Evolutionary conservation across 208 protist genomes (phyloP).

Genomic region (Wallacemonas collosoma): DNA sequence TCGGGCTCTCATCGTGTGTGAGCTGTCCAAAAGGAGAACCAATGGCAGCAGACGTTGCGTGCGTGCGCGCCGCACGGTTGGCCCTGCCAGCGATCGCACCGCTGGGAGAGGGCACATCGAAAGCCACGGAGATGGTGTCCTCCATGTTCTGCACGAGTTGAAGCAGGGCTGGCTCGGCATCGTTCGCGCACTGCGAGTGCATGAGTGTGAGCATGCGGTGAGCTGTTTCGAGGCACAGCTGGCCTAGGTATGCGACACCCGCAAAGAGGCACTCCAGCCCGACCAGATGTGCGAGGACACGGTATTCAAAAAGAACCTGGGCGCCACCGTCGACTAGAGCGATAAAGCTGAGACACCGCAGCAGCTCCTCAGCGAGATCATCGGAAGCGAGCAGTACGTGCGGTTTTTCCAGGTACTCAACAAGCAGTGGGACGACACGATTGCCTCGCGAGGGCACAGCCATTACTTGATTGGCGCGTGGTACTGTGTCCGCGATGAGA

Average conservation of each 20-base stretch:
- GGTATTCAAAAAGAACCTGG: constrained; percentile 25
- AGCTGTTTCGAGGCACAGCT: constrained; percentile 52
- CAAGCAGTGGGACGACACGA: constrained; percentile 26
- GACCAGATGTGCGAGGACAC: constrained; percentile 29
- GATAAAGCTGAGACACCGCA: constrained; percentile 65
- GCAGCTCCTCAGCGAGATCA: constrained; percentile 64
- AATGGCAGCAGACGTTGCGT: too few species aligned
- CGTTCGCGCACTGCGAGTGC: constrained; percentile 20
- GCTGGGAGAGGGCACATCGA: neutral
- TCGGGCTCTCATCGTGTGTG: neutral
- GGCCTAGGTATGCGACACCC: constrained; percentile 39
- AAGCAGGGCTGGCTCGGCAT: constrained; percentile 24
- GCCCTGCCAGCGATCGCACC: neutral
- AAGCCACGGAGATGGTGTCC: constrained; percentile 8
- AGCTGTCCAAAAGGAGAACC: too few species aligned
- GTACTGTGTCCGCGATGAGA: constrained; percentile 63
- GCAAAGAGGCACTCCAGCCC: constrained; percentile 44
- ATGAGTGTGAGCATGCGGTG: constrained; percentile 37
- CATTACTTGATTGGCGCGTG: constrained; percentile 45
- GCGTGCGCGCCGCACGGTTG: too few species aligned
- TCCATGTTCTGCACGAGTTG: constrained; percentile 28
- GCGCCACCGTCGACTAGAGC: constrained; percentile 30
- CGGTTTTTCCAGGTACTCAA: constrained; percentile 30
- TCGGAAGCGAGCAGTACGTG: constrained; percentile 35
- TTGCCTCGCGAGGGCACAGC: constrained; percentile 20